Conservation (phyloP, 2,329 filamentous ascomycete genomes). For the Microdochium nivale region DNA sequence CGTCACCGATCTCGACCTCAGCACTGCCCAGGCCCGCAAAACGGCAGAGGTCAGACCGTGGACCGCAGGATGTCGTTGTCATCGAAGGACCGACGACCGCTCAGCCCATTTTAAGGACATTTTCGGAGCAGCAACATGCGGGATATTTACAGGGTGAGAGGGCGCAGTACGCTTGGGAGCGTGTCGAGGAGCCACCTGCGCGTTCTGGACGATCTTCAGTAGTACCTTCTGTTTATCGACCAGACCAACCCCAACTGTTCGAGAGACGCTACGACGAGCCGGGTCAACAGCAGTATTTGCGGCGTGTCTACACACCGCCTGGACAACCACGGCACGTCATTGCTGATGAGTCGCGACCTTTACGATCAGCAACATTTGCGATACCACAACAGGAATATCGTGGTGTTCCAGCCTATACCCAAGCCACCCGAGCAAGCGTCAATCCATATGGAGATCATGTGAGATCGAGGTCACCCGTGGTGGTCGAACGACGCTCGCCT, state of each 20-base stretch:
- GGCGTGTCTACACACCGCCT: conserved; percentile 27
- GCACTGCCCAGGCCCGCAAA: conserved; percentile 48
- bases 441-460: conserved; percentile 39
- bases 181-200: conserved; percentile 15
- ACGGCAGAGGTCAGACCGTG: conserved; percentile 32
- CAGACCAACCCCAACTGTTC: conserved; percentile 9
- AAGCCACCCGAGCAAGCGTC: conserved; percentile 37
- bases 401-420: conserved; percentile 32
- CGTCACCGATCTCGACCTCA: conserved; percentile 46
- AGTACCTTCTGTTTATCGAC: conserved; percentile 14
- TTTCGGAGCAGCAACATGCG: conserved; percentile 20
- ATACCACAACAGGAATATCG: conserved; percentile 30
- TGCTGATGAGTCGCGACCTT: conserved; percentile 25
- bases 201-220: conserved; percentile 19
- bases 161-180: conserved; percentile 22
- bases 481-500: conserved; percentile 33
- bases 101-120: conserved; percentile 25
- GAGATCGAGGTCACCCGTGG: conserved; percentile 37
- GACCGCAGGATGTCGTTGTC: conserved; percentile 28
- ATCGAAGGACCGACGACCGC: conserved; percentile 37
- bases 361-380: conserved; percentile 32
- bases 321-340: conserved; percentile 27
- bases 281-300: conserved; percentile 24
- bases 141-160: conserved; percentile 12
- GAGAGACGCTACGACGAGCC: background rate